Evolutionary conservation across 306 rosid genomes (phyloP).

Genomic region (Corylus heterophylla): DNA sequence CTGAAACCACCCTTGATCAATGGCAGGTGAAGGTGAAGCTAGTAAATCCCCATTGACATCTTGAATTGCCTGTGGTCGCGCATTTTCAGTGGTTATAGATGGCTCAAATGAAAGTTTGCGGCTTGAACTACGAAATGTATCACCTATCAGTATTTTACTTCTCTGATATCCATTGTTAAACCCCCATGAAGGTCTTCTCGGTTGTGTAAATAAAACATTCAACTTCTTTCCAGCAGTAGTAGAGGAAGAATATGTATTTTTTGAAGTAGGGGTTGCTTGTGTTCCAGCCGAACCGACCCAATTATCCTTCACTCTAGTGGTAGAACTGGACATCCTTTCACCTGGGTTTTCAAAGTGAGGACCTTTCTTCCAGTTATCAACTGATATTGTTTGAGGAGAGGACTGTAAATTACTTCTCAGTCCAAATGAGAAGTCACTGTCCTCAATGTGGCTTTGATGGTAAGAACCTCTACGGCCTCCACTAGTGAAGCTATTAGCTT

Average conservation of each 20-base stretch:
- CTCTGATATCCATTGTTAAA: slow-evolving; percentile 41
- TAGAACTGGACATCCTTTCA: slow-evolving; percentile 28
- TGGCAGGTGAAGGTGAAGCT: slow-evolving; percentile 17
- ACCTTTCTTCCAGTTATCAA: slow-evolving; percentile 34
- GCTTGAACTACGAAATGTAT: slow-evolving; percentile 33
- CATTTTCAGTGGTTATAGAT: background rate
- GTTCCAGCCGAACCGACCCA: too few species aligned
- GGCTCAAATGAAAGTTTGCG: slow-evolving; percentile 38
- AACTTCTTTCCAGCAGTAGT: slow-evolving; percentile 30
- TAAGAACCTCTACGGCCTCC: background rate
- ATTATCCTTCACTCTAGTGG: too few species aligned
- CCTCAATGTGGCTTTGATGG: too few species aligned
- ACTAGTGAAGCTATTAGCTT: background rate
- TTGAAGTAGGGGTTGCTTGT: slow-evolving; percentile 9
- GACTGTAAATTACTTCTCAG: slow-evolving; percentile 28
- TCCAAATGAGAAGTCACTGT: slow-evolving; percentile 14
- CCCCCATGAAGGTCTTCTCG: slow-evolving; percentile 52
- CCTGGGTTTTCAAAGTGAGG: slow-evolving; percentile 12
- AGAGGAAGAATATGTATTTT: slow-evolving; percentile 46
- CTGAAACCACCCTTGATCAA: slow-evolving; percentile 16
- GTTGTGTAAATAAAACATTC: slow-evolving; percentile 48
- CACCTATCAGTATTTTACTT: slow-evolving; percentile 41
- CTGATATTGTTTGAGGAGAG: slow-evolving; percentile 26
- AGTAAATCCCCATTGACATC: background rate
- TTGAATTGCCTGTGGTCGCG: slow-evolving; percentile 13